These are phyloP conservation scores for Epichloe aotearoae DNA, from an alignment of 2,329 filamentous ascomycete species.

Conservation along the genomic window DNA sequence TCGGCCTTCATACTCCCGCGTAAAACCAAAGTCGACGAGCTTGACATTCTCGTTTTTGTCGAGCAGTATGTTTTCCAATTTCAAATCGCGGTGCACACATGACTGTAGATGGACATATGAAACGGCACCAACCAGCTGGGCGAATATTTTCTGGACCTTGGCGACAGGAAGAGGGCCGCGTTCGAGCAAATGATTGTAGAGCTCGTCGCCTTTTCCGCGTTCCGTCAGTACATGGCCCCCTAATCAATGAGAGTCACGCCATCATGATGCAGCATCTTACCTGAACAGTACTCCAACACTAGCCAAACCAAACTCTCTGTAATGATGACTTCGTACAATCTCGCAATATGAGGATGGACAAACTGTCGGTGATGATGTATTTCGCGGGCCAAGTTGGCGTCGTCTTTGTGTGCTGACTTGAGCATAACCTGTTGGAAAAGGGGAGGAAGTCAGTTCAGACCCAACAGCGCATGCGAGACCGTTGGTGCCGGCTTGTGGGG, in stretches of 20 bases:
- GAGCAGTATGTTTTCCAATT: slow-evolving; percentile 79
- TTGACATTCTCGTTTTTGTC: slow-evolving; percentile 98
- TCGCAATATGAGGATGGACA: slow-evolving; percentile 90
- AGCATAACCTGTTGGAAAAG: slow-evolving; percentile 62
- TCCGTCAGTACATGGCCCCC: background rate
- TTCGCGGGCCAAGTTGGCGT: slow-evolving; percentile 88
- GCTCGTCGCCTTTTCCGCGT: slow-evolving; percentile 64
- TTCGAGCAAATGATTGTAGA: slow-evolving; percentile 89
- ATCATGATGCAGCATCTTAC: slow-evolving; percentile 31
- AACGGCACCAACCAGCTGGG: slow-evolving; percentile 88
- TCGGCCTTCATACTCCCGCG: slow-evolving; percentile 90
- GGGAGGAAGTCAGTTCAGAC: background rate
- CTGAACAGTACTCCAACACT: slow-evolving; percentile 89
- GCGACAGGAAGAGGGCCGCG: slow-evolving; percentile 71
- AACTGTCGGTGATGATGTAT: slow-evolving; percentile 99
- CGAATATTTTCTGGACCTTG: slow-evolving; percentile 91
- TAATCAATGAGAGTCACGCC: background rate
- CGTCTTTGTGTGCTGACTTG: slow-evolving; percentile 93
- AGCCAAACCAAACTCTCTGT: slow-evolving; percentile 93
- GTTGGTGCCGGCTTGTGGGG: background rate
- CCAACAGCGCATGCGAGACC: background rate
- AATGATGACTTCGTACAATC: slow-evolving; percentile 95
- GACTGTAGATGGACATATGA: slow-evolving; percentile 89
- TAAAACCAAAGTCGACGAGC: slow-evolving; percentile 95
- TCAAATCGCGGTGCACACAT: slow-evolving; percentile 92